Evolutionary conservation across 2,329 filamentous ascomycete species (phyloP), one percentile per base, ranked within the genome.

Genomic region (Cucurbitaria berberidis): DNA sequence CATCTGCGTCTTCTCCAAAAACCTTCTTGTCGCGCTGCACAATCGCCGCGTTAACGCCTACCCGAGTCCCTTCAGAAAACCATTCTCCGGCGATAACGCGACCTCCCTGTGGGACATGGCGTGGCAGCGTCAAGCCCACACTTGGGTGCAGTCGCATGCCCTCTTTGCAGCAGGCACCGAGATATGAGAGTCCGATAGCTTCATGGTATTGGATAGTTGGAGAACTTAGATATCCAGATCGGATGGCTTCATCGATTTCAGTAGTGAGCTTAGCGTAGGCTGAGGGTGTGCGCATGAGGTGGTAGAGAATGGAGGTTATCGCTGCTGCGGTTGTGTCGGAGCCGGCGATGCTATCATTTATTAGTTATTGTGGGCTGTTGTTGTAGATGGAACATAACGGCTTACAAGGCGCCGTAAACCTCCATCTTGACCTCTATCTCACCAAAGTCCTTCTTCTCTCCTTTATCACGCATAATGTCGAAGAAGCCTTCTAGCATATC

Each of bases 271-370:
- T 80, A 7, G 69, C 67, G 51, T 89, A 81, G 10, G 79, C 79
- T 0, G 60, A 19, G 0, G 86, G 85, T 59, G 85, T 83, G 64
- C 86, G 86, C 21, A 91, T 79, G 3, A 92, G 74, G 69, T 85
- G 86, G 74, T 92, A 92, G 62, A 93, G 88, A 0, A 91, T 82
- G 5, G 85, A 81, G 5, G 83, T 82, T 0, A 91, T 79, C 7
- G 83, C 84, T 65, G 92, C 91, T 19, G 88, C 89, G 0, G 89
- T 93, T 0, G 89, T 93, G 70, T 92, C 89, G 2, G 84, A 87
- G 2, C 89, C 89, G 1, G 89, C 89, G 62, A 88, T 82, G 56
- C 40, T 42, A n/a, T 10, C 15, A 19, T 15, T 5, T 30, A 24
- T 42, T 5, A 42, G 40, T 18, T 9, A 41, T 10, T 10, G 18